Evolutionary conservation across 345 rosid genomes (phyloP).

Genomic region (Lepidium didymum): DNA sequence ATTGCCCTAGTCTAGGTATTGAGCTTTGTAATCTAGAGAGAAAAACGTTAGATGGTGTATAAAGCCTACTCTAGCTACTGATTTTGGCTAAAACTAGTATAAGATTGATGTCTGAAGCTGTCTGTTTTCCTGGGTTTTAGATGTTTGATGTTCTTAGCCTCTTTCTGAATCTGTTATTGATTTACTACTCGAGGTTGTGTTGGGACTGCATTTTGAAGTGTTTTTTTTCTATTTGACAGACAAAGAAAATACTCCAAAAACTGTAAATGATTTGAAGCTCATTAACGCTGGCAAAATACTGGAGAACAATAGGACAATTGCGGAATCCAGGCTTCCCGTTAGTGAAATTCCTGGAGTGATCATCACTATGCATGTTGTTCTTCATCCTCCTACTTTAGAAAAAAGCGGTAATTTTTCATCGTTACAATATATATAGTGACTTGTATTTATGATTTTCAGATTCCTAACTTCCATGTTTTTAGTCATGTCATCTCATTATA

Average conservation of each 20-base stretch:
- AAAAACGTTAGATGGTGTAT: not conserved
- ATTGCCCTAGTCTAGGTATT: not conserved
- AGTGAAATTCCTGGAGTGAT: constrained; percentile 56
- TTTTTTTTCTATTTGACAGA: constrained; percentile 31
- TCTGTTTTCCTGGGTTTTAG: not conserved
- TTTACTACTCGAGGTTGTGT: not conserved
- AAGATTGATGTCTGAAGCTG: not conserved
- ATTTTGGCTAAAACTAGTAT: not conserved
- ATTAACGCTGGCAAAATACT: constrained; percentile 73
- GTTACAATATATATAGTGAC: not conserved
- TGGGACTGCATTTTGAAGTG: constrained; percentile 4
- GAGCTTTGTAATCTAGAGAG: constrained; percentile 2
- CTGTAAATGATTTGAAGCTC: constrained; percentile 56
- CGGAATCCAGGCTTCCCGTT: constrained; percentile 58
- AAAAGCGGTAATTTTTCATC: constrained; percentile 36
- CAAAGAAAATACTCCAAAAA: constrained; percentile 56
- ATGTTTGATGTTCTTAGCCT: not conserved
- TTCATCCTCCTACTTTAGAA: constrained; percentile 57
- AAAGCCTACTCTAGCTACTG: not conserved
- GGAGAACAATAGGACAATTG: constrained; percentile 64
- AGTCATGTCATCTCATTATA: not conserved
- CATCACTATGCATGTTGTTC: constrained; percentile 81
- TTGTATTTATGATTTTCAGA: not conserved
- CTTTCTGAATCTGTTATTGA: not conserved
- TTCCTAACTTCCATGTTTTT: not conserved